phyloP scores from a whole-genome alignment of 768 basidiomycete species.

The Hericium coralloides region DNA sequence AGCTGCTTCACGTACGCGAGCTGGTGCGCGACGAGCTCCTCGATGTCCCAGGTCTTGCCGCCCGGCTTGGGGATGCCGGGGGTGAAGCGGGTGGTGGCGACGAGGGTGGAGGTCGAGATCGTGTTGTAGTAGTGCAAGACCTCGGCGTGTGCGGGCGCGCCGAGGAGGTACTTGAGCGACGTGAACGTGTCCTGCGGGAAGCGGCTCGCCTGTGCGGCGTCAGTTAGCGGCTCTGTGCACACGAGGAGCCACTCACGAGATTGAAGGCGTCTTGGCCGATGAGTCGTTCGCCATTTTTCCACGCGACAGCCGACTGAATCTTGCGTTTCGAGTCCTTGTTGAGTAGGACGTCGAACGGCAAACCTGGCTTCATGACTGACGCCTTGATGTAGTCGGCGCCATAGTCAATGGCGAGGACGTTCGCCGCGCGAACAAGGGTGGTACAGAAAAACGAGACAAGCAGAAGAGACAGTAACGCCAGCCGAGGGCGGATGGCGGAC shows the following conservation, averaged over 20 bases:
- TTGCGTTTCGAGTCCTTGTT: constrained; percentile 98
- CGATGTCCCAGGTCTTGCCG: constrained; percentile 69
- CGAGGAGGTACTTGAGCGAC: constrained; percentile 78
- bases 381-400: constrained; percentile 97
- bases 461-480: constrained; percentile 7
- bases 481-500: constrained; percentile 2
- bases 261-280: constrained; percentile 88
- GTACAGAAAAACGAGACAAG: constrained; percentile 14
- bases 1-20: constrained; percentile 83
- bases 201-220: constrained; percentile 62
- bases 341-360: constrained; percentile 91
- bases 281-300: constrained; percentile 84
- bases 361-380: constrained; percentile 87
- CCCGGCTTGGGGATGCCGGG: constrained; percentile 36
- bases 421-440: constrained; percentile 30
- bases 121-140: constrained; percentile 25
- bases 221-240: background rate
- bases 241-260: constrained; percentile 46
- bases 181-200: constrained; percentile 86
- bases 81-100: constrained; percentile 44
- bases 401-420: constrained; percentile 95
- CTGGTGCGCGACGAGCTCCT: constrained; percentile 93
- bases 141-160: constrained; percentile 39
- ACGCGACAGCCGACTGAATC: constrained; percentile 81
- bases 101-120: constrained; percentile 53